Conservation (phyloP, 2,329 filamentous ascomycete genomes). For the Diaporthe sp. region DNA sequence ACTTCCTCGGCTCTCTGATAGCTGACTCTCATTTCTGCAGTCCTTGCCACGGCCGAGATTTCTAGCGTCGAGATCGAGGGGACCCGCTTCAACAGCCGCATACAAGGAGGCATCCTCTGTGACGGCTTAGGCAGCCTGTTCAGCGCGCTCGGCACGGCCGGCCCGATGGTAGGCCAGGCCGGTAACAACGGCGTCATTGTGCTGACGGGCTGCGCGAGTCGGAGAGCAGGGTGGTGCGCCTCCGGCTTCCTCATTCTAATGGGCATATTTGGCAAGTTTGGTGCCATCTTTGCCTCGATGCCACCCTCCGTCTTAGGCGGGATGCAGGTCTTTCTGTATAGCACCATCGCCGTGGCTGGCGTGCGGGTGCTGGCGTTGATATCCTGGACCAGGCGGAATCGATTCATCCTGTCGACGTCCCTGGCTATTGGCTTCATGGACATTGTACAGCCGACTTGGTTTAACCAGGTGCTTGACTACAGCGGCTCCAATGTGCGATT, state of each 20-base stretch:
- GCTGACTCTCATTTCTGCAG: no score
- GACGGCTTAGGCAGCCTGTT: constrained; percentile 76
- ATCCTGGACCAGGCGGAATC: constrained; percentile 73
- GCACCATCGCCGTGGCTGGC: constrained; percentile 74
- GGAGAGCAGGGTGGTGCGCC: constrained; percentile 75
- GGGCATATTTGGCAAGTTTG: constrained; percentile 79
- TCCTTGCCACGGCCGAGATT: constrained; percentile 68
- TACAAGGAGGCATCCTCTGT: constrained; percentile 76
- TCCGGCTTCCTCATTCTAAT: constrained; percentile 76
- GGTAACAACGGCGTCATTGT: constrained; percentile 79
- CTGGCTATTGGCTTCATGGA: constrained; percentile 70
- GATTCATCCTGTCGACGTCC: constrained; percentile 73
- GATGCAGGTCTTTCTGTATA: constrained; percentile 75
- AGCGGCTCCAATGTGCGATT: constrained; percentile 51
- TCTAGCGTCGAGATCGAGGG: constrained; percentile 69
- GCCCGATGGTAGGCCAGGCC: constrained; percentile 76
- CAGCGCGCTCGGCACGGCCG: constrained; percentile 74
- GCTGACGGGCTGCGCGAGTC: constrained; percentile 76
- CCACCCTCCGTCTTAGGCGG: constrained; percentile 63
- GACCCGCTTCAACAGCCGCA: constrained; percentile 73
- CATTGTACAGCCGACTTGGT: constrained; percentile 55
- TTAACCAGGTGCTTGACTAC: constrained; percentile 53
- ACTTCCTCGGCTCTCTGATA: no score
- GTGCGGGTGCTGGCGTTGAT: constrained; percentile 74
- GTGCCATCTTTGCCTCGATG: constrained; percentile 76